These are phyloP conservation scores for Penicillium thymicola DNA, from an alignment of 2,329 filamentous ascomycete genomes.

Conservation along the genomic window DNA sequence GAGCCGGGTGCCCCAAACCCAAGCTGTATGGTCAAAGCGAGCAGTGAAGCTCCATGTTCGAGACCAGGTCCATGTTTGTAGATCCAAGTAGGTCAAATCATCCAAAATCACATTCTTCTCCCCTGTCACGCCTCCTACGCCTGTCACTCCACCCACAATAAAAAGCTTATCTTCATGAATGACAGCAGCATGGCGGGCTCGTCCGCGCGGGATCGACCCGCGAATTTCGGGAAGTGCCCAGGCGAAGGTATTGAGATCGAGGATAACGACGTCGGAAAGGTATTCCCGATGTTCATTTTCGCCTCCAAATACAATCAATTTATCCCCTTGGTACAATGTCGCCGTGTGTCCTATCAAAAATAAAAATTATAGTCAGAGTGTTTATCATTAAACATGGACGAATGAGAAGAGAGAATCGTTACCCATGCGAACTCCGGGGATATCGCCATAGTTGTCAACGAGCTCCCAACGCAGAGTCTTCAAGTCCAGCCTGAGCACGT, in stretches of 20 bases:
- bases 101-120: constrained; percentile 89
- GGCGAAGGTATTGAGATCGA: constrained; percentile 88
- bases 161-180: constrained; percentile 96
- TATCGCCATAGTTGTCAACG: constrained; percentile 98
- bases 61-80: constrained; percentile 98
- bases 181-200: constrained; percentile 89
- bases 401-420: constrained; percentile 31
- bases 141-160: constrained; percentile 91
- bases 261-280: constrained; percentile 91
- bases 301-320: constrained; percentile 94
- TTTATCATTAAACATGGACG: background rate
- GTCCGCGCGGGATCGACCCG: constrained; percentile 80
- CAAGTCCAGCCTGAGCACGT: constrained; percentile 86
- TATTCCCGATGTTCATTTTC: constrained; percentile 98
- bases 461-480: constrained; percentile 87
- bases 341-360: constrained; percentile 74
- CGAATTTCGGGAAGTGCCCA: constrained; percentile 91
- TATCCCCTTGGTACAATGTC: constrained; percentile 87
- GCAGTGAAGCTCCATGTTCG: constrained; percentile 92
- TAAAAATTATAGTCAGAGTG: background rate
- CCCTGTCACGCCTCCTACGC: constrained; percentile 90
- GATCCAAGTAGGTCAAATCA: constrained; percentile 92
- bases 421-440: constrained; percentile 96
- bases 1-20: constrained; percentile 86
- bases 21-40: constrained; percentile 91